Evolutionary conservation across 768 basidiomycete species (phyloP).

Genomic region (Amanita pallidorosea): DNA sequence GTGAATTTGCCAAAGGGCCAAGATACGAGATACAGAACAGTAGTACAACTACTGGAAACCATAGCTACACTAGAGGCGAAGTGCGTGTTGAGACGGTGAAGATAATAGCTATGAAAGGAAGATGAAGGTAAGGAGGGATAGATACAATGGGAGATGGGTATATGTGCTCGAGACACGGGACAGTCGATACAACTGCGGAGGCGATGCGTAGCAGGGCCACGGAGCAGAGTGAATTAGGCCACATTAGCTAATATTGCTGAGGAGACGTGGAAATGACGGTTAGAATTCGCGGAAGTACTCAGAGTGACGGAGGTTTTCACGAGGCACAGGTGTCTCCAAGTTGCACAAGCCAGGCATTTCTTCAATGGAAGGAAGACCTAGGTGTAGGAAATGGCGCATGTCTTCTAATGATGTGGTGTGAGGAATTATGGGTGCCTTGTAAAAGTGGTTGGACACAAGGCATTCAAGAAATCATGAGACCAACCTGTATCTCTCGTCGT

Average conservation of each 20-base stretch:
- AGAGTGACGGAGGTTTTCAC: slow-evolving; percentile 51
- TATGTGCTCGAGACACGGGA: neutral
- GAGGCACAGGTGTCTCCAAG: slow-evolving; percentile 47
- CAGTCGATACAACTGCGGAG: slow-evolving; percentile 3
- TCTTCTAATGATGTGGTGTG: slow-evolving; percentile 72
- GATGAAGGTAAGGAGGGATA: slow-evolving; percentile 1
- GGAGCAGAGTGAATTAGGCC: neutral
- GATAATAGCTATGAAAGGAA: neutral
- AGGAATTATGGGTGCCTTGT: slow-evolving; percentile 79
- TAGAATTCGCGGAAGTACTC: slow-evolving; percentile 75
- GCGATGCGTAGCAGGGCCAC: neutral
- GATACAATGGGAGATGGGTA: slow-evolving; percentile 2
- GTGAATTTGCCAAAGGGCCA: neutral
- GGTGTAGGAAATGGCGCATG: slow-evolving; percentile 76
- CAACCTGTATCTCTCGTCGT: slow-evolving; percentile 74
- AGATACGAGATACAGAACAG: neutral
- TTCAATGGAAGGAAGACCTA: slow-evolving; percentile 64
- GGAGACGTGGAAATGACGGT: slow-evolving; percentile 10
- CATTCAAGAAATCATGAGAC: slow-evolving; percentile 13
- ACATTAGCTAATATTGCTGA: slow-evolving; percentile 2
- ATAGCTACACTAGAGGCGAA: slow-evolving; percentile 8
- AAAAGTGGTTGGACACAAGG: slow-evolving; percentile 7
- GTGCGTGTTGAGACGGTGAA: neutral
- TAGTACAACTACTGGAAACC: neutral
- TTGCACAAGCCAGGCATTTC: slow-evolving; percentile 72